Evolutionary conservation across 106 monocot species (phyloP), one percentile per base, ranked within the genome.

Genomic region (Xerophyta viscosa): DNA sequence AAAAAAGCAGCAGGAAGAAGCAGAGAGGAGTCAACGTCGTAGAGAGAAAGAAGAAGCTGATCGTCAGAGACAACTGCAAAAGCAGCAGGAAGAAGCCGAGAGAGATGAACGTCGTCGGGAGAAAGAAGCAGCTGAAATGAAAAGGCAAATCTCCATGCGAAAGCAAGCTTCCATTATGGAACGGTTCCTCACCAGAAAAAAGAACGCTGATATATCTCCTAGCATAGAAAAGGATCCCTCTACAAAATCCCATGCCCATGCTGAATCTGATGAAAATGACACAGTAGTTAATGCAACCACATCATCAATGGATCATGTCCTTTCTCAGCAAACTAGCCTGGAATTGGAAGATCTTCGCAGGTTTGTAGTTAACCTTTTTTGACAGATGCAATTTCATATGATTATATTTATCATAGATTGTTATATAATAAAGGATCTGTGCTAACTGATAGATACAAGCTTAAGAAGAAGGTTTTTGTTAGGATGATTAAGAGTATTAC

Each of bases 161-260:
- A 98, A 86, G 52, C 98, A 98, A 66, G 98, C 86, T 49, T 67
- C 71, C 33, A 62, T 98, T 17, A 89, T 98, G 98, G 71, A 98
- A 60, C 63, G 82, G 15, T 90, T 98, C 79, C 79, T 98, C 26
- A 90, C 82, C 39, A 44, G 55, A 10, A 73, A 60, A 37, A 82
- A 74, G 30, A 41, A 22, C 31, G 69, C 42, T 51, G 54, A 41
- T 28, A 54, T 57, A 57, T 46, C 37, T 27, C 41, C 53, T 19
- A 14, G 37, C 20, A 0, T 50, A 22, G 60, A 60, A n/a, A 56
- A 44, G 4, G 11, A 4, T 31, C 19, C 36, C 28, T 29, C 62
- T 19, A 48, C 4, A 30, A 53, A 60, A 21, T 43, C 15, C 25
- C n/a, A 29, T 6, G 25, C 17, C 1, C 41, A 4, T 58, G 46